phyloP scores from a whole-genome alignment of 2,329 filamentous ascomycete genomes.

The Aureobasidium uvarum region DNA sequence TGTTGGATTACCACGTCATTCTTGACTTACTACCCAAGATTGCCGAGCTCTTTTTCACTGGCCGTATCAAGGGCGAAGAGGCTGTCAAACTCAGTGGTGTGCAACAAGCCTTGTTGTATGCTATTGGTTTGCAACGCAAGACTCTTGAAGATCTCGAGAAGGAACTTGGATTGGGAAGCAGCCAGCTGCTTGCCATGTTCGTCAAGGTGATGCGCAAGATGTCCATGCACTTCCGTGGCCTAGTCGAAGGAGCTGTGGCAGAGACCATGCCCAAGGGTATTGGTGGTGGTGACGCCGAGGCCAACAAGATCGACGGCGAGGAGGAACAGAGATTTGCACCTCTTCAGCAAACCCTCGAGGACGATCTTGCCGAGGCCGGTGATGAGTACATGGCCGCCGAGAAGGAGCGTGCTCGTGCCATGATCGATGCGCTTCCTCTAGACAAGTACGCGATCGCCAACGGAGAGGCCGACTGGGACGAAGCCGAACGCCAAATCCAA shows the following conservation, averaged over 20 bases:
- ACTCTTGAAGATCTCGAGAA: slow-evolving; percentile 75
- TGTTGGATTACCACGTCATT: slow-evolving; percentile 97
- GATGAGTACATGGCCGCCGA: slow-evolving; percentile 70
- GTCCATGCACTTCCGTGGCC: slow-evolving; percentile 68
- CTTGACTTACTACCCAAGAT: slow-evolving; percentile 86
- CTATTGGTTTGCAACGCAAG: slow-evolving; percentile 87
- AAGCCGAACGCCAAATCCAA: slow-evolving; percentile 71
- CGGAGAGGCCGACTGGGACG: slow-evolving; percentile 54
- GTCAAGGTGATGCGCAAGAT: slow-evolving; percentile 93
- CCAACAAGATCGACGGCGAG: slow-evolving; percentile 59
- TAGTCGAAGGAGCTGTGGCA: slow-evolving; percentile 68
- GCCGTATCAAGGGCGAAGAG: slow-evolving; percentile 55
- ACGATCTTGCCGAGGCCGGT: slow-evolving; percentile 81
- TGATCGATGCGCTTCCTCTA: slow-evolving; percentile 87
- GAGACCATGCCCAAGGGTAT: slow-evolving; percentile 44
- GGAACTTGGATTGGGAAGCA: slow-evolving; percentile 70
- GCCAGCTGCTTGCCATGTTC: slow-evolving; percentile 92
- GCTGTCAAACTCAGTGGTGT: slow-evolving; percentile 73
- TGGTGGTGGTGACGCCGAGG: slow-evolving; percentile 58
- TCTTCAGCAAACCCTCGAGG: slow-evolving; percentile 67
- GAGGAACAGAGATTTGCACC: slow-evolving; percentile 60
- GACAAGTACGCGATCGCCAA: slow-evolving; percentile 62
- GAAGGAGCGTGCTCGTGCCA: slow-evolving; percentile 74
- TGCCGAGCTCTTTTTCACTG: slow-evolving; percentile 79
- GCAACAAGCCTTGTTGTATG: slow-evolving; percentile 84